A percentile compares a stretch with the other conserved stretches of the same genome.
Evolutionary conservation across 208 protist genomes (phyloP).

Genomic region (Naegleria lovaniensis): DNA sequence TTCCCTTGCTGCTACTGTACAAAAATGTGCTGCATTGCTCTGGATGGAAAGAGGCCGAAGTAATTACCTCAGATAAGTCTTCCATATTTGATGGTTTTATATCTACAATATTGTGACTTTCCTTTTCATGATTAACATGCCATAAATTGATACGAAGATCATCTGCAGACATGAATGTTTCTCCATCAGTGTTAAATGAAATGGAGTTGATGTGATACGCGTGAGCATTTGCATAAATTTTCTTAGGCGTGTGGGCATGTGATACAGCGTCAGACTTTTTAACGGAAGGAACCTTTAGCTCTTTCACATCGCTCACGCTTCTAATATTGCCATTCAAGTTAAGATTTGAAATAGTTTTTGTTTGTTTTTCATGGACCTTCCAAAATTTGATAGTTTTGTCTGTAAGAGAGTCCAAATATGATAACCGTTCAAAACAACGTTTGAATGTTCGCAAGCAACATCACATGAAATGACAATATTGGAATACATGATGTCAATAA

Average conservation of each 20-base stretch:
- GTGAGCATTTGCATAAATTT: slow-evolving; percentile 73
- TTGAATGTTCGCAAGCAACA: background rate
- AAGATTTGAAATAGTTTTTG: slow-evolving; percentile 41
- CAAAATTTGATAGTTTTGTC: slow-evolving; percentile 88
- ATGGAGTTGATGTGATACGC: slow-evolving; percentile 86
- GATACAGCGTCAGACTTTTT: slow-evolving; percentile 32
- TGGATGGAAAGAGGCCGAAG: slow-evolving; percentile 68
- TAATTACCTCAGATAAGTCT: slow-evolving; percentile 82
- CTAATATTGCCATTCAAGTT: slow-evolving; percentile 22
- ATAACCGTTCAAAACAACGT: background rate
- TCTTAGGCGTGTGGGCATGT: slow-evolving; percentile 22
- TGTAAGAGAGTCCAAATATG: slow-evolving; percentile 7
- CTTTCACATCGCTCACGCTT: background rate
- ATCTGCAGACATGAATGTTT: slow-evolving; percentile 59
- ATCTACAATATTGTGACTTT: slow-evolving; percentile 72
- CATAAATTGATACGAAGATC: slow-evolving; percentile 84
- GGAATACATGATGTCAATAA: slow-evolving; percentile 31
- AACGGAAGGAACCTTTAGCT: slow-evolving; percentile 33
- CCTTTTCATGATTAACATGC: slow-evolving; percentile 57
- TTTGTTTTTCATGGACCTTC: slow-evolving; percentile 67
- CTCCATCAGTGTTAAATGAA: slow-evolving; percentile 54
- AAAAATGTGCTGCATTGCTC: slow-evolving; percentile 57
- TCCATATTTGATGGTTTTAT: slow-evolving; percentile 86
- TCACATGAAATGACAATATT: background rate
- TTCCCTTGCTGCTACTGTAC: slow-evolving; percentile 61